Evolutionary conservation across 1,284 basidiomycete genomes (phyloP), one percentile per base, ranked within the genome.

Genomic region (Cerrena zonata): DNA sequence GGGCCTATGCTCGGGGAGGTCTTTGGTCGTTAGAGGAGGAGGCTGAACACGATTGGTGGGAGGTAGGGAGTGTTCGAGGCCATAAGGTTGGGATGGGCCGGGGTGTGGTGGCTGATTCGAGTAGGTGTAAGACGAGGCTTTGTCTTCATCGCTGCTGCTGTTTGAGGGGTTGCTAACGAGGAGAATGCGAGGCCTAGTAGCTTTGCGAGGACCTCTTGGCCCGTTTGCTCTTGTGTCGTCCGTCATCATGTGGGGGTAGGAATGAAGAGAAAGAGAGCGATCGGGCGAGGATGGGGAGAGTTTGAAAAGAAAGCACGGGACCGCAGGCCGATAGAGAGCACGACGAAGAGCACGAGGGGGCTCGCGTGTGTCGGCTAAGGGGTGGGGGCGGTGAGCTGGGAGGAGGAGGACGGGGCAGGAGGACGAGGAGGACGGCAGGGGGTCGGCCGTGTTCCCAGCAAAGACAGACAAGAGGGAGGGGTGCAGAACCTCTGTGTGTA

Each of bases 121-220:
- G 18, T 23, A 22, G 19, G 53, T 25, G 26, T 49, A 34, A 25
- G 22, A 42, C 51, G 37, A 34, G 55, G 45, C 50, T 15, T 30
- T 55, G 50, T 67, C 69, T 45, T 73, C 73, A 25, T 75, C 75
- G 59, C 76, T 74, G 58, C 72, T 73, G 56, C 74, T 71, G 44
- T 58, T 59, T 60, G 76, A 72, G 12, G 78, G 79, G 62, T 86
- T 86, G 52, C 76, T 74, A 57, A 86, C 74, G 62, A 78, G 74
- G 46, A 84, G 74, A 49, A 77, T 62, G 50, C 62, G 61, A 22
- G 57, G 62, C 22, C n/a, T 51, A 1, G 41, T 52, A n/a, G n/a
- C n/a, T 30, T 51, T 57, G 41, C 57, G 58, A 10, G 43, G 40
- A 13, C 48, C 48, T 47, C 54, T 62, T 34, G 44, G 50, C 44